phyloP scores from a whole-genome alignment of 1,284 basidiomycete genomes.

The Cryptococcus sp. region DNA sequence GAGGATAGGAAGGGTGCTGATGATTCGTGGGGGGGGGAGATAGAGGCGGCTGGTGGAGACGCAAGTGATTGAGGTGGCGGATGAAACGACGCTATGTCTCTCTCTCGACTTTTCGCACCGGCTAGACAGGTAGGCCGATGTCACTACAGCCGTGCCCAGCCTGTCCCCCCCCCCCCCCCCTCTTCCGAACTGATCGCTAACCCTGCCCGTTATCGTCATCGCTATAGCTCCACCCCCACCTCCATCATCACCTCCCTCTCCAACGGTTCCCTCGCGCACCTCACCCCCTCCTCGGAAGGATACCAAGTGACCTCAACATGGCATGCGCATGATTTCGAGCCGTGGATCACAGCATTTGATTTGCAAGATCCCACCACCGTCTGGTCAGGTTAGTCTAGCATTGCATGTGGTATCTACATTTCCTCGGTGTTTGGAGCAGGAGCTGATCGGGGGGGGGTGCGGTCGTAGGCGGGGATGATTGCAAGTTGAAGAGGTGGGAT shows the following conservation, averaged over 20 bases:
- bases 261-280: conserved; percentile 64
- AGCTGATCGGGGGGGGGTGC: neutral
- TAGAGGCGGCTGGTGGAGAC: conserved; percentile 55
- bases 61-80: conserved; percentile 59
- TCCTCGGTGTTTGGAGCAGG: neutral
- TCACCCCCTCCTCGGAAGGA: conserved; percentile 53
- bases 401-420: neutral
- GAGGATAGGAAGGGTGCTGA: neutral
- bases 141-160: neutral
- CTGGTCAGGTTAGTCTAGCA: conserved; percentile 68
- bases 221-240: conserved; percentile 44
- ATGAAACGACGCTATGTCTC: conserved; percentile 65
- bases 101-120: conserved; percentile 85
- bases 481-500: conserved; percentile 90
- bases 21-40: neutral
- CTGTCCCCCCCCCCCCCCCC: neutral
- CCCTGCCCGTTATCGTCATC: too few species aligned
- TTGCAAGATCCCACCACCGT: conserved; percentile 72
- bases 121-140: conserved; percentile 18
- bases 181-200: neutral
- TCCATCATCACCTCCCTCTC: conserved; percentile 76
- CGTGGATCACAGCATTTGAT: conserved; percentile 91
- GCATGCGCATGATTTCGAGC: conserved; percentile 89
- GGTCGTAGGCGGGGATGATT: conserved; percentile 81
- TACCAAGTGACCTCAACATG: conserved; percentile 60